Evolutionary conservation across 768 basidiomycete genomes (phyloP).

Genomic region (Melanogaster broomeanus): DNA sequence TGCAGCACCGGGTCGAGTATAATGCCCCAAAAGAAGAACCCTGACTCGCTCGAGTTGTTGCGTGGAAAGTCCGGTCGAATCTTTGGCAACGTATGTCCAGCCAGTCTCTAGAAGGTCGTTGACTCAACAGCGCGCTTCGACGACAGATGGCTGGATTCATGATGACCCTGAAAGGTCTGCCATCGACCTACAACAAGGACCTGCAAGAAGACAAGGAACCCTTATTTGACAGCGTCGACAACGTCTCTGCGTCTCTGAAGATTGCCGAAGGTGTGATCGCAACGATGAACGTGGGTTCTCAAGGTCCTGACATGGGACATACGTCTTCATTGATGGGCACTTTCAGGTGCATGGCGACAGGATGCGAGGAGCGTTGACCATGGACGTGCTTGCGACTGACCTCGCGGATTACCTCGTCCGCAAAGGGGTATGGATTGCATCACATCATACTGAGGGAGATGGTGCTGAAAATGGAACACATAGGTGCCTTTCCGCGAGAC

Average conservation of each 20-base stretch:
- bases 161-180: slow-evolving; percentile 96
- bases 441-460: slow-evolving; percentile 1
- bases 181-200: slow-evolving; percentile 99
- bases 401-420: slow-evolving; percentile 98
- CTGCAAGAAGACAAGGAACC: slow-evolving; percentile 99
- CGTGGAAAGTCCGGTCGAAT: slow-evolving; percentile 94
- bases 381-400: slow-evolving; percentile 99
- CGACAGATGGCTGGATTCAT: slow-evolving; percentile 94
- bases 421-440: slow-evolving; percentile 75
- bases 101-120: neutral
- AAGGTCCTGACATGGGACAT: neutral
- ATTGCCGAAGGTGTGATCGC: slow-evolving; percentile 95
- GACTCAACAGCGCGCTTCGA: slow-evolving; percentile 6
- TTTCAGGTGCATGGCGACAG: slow-evolving; percentile 81
- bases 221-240: slow-evolving; percentile 91
- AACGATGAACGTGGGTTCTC: slow-evolving; percentile 70
- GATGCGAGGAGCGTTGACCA: slow-evolving; percentile 90
- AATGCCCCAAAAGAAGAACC: slow-evolving; percentile 99
- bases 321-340: neutral
- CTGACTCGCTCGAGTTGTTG: slow-evolving; percentile 92
- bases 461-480: neutral
- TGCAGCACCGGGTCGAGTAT: slow-evolving; percentile 95
- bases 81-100: slow-evolving; percentile 76
- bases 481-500: slow-evolving; percentile 99
- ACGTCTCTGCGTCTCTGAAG: slow-evolving; percentile 80